Conservation (phyloP, 1,284 basidiomycete genomes). For the Trichosporon sp. region DNA sequence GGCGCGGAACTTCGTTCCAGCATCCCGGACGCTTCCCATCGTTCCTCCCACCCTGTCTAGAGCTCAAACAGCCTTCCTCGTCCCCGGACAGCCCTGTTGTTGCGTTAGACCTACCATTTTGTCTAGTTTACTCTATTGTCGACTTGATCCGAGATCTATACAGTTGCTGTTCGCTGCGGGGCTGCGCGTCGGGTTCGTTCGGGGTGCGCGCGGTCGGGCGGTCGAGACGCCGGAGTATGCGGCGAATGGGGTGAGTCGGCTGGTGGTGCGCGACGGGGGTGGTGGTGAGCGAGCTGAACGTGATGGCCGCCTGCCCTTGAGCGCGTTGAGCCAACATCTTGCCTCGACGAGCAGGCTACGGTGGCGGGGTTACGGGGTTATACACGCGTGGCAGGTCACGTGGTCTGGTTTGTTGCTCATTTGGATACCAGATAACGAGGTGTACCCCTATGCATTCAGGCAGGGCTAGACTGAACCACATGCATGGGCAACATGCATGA, state of each 20-base stretch:
- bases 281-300: too few relatives aligned
- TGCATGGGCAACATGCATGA: too few relatives aligned
- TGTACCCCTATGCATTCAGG: too few relatives aligned
- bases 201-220: background rate
- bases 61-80: background rate
- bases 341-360: background rate
- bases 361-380: constrained; percentile 4
- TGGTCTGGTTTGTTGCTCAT: background rate
- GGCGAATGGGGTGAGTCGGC: too few relatives aligned
- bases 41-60: background rate
- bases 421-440: too few relatives aligned
- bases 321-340: background rate
- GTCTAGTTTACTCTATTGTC: background rate
- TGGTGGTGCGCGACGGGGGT: too few relatives aligned
- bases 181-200: background rate
- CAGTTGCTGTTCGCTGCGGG: background rate
- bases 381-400: background rate
- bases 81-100: background rate
- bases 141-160: background rate
- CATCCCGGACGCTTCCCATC: background rate
- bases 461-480: too few relatives aligned
- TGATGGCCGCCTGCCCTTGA: background rate
- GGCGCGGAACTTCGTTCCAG: background rate
- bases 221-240: background rate
- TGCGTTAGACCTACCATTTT: background rate